These are phyloP conservation scores for Saitozyma podzolica DNA, from an alignment of 768 basidiomycete genomes.

Conservation along the genomic window DNA sequence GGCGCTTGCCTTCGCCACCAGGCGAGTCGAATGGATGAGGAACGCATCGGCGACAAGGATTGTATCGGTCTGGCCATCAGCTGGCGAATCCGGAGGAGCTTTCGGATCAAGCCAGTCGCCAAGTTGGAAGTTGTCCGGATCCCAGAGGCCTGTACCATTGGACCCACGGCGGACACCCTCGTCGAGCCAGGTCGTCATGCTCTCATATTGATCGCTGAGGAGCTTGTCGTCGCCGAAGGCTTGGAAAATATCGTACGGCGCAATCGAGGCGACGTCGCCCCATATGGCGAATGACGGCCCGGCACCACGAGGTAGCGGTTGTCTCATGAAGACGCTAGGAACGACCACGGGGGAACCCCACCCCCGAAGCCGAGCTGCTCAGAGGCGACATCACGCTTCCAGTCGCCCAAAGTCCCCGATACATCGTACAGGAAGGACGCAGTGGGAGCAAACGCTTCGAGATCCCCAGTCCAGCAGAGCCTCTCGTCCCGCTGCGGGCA, in stretches of 20 bases:
- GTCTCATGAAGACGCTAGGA: slow-evolving; percentile 24
- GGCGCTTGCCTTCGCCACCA: slow-evolving; percentile 22
- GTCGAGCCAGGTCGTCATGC: slow-evolving; percentile 43
- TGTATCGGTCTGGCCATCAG: slow-evolving; percentile 33
- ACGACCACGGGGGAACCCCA: slow-evolving; percentile 31
- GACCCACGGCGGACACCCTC: slow-evolving; percentile 30
- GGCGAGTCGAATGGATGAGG: slow-evolving; percentile 34
- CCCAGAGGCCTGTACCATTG: slow-evolving; percentile 32
- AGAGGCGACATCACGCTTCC: slow-evolving; percentile 39
- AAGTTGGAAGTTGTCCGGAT: slow-evolving; percentile 17
- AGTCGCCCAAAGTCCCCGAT: slow-evolving; percentile 20
- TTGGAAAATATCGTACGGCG: slow-evolving; percentile 37
- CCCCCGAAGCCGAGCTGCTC: slow-evolving; percentile 29
- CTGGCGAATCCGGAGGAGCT: slow-evolving; percentile 30
- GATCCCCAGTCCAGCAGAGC: slow-evolving; percentile 42
- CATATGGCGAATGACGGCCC: neutral
- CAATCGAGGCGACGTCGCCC: slow-evolving; percentile 37
- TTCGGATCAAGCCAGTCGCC: slow-evolving; percentile 40
- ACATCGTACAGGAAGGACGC: slow-evolving; percentile 40
- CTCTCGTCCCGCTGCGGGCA: slow-evolving; percentile 46
- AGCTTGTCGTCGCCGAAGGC: slow-evolving; percentile 30
- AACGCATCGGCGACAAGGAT: slow-evolving; percentile 45
- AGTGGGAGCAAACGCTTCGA: slow-evolving; percentile 39
- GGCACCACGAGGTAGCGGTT: neutral
- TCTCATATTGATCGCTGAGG: slow-evolving; percentile 33